Base-by-base conservation (phyloP, 2,329 filamentous ascomycete species). In the Malbranchea zuffiana region DNA sequence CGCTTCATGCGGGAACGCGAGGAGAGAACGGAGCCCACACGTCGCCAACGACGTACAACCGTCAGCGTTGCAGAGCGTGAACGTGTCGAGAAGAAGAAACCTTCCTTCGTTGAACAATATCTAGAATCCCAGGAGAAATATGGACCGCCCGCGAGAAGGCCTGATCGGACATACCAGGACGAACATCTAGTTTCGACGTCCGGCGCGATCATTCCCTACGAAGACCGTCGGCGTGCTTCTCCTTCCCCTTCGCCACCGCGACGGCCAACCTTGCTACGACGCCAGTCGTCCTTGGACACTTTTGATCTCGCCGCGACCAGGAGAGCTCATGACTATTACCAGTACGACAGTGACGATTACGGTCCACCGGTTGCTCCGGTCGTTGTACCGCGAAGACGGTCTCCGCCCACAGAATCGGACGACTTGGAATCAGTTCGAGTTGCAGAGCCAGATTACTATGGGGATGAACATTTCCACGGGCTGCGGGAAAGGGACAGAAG, bases 251-350 rank as follows among this genome's bases (percentile, higher is more conserved):
- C 71, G 81, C 31, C 85, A 16, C 20, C 15, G n/a, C 34, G 33
- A 10, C 30, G 31, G 20, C 39, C 39, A 8, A 36, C 12, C 11
- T 69, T 87, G 45, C 53, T 90, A 34, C 75, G 87, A 40, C 75
- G 87, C 28, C 86, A 93, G 57, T 93, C 85, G 10, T 93, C 85
- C 35, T 69, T 94, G 25, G 87, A 94, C 57, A 93, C 82, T 0
- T 94, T 85, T 54, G 87, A 95, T 59, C 78, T 86, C 32, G 76
- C 76, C 18, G 80, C 82, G 1, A 49, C 68, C 37, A 67, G 69
- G 20, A 68, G 72, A 29, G 69, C 70, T 43, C 52, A 61, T 13
- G 53, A 59, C 42, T 51, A 56, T 40, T 45, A 53, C 39, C 52
- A 49, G 31, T 58, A 58, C 27, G 55, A 58, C 43, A 37, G 51